Conservation (phyloP, 495 filamentous ascomycete genomes). For the Daldinia caldariorum region DNA sequence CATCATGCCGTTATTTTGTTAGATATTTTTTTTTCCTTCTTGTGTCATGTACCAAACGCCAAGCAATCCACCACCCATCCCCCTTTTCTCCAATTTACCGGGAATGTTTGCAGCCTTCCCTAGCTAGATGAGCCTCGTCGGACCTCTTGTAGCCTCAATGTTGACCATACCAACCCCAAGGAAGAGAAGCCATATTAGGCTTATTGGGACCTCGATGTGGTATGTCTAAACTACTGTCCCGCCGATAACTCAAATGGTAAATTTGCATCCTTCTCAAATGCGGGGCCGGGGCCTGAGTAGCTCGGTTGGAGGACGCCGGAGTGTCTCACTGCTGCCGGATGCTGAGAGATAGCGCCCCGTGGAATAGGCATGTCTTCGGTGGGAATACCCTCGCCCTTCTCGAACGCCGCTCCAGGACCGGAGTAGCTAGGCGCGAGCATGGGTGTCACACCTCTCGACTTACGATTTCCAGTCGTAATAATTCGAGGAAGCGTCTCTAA, state of each 20-base stretch:
- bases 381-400: slow-evolving; percentile 58
- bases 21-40: slow-evolving; percentile 7
- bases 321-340: background rate
- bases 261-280: slow-evolving; percentile 61
- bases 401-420: slow-evolving; percentile 56
- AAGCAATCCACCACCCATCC: slow-evolving; percentile 1
- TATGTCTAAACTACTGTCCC: slow-evolving; percentile 6
- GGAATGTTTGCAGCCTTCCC: slow-evolving; percentile 1
- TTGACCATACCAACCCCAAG: background rate
- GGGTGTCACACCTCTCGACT: slow-evolving; percentile 14
- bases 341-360: slow-evolving; percentile 32
- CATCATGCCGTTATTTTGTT: slow-evolving; percentile 6
- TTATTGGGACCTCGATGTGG: background rate
- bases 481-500: slow-evolving; percentile 32
- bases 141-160: background rate
- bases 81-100: slow-evolving; percentile 4
- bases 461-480: slow-evolving; percentile 13
- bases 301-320: slow-evolving; percentile 51
- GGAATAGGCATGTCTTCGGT: slow-evolving; percentile 48
- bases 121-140: background rate
- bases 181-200: slow-evolving; percentile 2
- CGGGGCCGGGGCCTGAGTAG: slow-evolving; percentile 55
- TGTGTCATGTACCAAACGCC: slow-evolving; percentile 28
- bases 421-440: slow-evolving; percentile 56
- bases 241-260: slow-evolving; percentile 47